Base-by-base conservation (phyloP, 2,329 filamentous ascomycete species). In the Alternaria sp. region DNA sequence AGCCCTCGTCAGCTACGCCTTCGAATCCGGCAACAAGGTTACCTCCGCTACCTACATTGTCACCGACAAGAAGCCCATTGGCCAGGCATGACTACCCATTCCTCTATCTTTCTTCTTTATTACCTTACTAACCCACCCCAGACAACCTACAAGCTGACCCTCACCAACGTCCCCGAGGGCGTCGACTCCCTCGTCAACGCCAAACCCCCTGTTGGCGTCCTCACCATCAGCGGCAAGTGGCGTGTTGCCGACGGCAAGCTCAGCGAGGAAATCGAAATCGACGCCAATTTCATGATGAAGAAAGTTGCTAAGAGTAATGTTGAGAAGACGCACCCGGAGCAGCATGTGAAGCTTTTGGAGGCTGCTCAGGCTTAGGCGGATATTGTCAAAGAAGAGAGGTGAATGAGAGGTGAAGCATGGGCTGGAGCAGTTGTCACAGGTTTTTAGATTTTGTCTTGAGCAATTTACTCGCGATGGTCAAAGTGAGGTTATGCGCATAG, bases 251-350 rank as follows among this genome's bases (percentile, higher is more conserved):
- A 65, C 26, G 74, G 72, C 26, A 53, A 66, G 56, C 56, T 79
- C 34, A 66, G 61, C 24, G 77, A 79, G 64, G 75, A 78, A 24
- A 74, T 79, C 2, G 73, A 77, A n/a, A 78, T 79, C 49, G 77
- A 79, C 36, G 76, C 74, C 4, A 78, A 79, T 51, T 77, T 78
- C 36, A 72, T 79, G 71, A 77, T 77, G 73, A 79, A 78, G 72
- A 78, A 76, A 68, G 75, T 79, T 53, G 77, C 76, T 1, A 78
- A 77, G 69, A 73, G 68, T 1, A 79, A 77, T 51, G 74, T 78
- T 1, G 77, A 79, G 62, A 78, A 75, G 70, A 77, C 73, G 29
- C 76, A 78, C 58, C 76, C 77, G 1, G 70, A 68, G 61, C 76
- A 79, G 68, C 76, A 79, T 50, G 46, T 58, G 11, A 67, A 69